A percentile compares a stretch with the other conserved stretches of the same genome.
These are phyloP conservation scores for Seiridium cupressi DNA, from an alignment of 2,329 filamentous ascomycete genomes.

Conservation along the genomic window DNA sequence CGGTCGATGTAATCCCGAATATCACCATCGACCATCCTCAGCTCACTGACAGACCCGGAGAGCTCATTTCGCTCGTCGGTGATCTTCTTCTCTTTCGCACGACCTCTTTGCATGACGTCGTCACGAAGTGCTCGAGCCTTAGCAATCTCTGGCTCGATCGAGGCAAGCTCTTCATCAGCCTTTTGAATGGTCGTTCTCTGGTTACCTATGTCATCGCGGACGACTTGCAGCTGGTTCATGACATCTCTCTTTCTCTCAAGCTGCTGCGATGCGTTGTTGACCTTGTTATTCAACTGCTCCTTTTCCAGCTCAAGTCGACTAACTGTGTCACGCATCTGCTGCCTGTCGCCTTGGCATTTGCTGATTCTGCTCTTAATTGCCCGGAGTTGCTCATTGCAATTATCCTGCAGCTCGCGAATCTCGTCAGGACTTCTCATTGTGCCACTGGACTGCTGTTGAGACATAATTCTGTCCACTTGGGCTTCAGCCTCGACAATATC, in stretches of 20 bases:
- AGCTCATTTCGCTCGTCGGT: slow-evolving; percentile 70
- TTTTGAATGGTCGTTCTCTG: slow-evolving; percentile 69
- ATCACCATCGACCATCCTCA: slow-evolving; percentile 72
- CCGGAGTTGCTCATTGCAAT: slow-evolving; percentile 65
- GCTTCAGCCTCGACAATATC: slow-evolving; percentile 70
- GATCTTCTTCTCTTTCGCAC: slow-evolving; percentile 69
- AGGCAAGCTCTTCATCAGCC: slow-evolving; percentile 71
- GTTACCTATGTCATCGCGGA: slow-evolving; percentile 65
- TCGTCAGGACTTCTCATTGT: slow-evolving; percentile 73
- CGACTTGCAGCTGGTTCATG: slow-evolving; percentile 67
- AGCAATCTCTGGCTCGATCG: slow-evolving; percentile 71
- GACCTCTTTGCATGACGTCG: slow-evolving; percentile 70
- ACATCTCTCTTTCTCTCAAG: slow-evolving; percentile 79
- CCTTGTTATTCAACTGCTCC: slow-evolving; percentile 70
- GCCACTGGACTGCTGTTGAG: slow-evolving; percentile 70
- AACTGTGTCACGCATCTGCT: slow-evolving; percentile 67
- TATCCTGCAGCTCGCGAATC: slow-evolving; percentile 74
- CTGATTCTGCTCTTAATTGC: slow-evolving; percentile 60
- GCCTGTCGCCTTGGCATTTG: slow-evolving; percentile 67
- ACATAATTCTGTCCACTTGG: slow-evolving; percentile 73
- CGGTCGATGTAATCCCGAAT: slow-evolving; percentile 78
- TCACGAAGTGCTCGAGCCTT: slow-evolving; percentile 76
- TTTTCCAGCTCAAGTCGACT: slow-evolving; percentile 73
- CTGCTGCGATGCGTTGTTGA: slow-evolving; percentile 68
- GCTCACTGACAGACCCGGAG: slow-evolving; percentile 71